Evolutionary conservation across 352 stramenopile genomes (phyloP).

Genomic region (Phytophthora sp.): DNA sequence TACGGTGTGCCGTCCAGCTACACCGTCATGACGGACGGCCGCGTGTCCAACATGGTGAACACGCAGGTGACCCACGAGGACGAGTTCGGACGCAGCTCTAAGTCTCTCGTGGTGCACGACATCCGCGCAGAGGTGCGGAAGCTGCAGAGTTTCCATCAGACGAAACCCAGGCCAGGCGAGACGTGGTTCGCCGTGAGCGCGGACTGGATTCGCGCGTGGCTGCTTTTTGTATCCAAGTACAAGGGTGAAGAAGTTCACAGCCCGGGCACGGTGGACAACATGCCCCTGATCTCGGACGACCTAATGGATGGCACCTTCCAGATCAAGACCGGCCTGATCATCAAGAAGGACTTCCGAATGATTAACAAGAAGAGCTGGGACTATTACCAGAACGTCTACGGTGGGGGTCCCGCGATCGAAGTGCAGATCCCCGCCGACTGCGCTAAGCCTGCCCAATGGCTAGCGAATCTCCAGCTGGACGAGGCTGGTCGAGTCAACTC

Average conservation of each 20-base stretch:
- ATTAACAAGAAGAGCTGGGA: constrained; percentile 86
- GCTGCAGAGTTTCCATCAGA: constrained; percentile 73
- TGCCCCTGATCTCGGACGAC: constrained; percentile 73
- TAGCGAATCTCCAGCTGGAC: constrained; percentile 56
- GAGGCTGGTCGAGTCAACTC: constrained; percentile 64
- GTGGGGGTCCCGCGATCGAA: constrained; percentile 70
- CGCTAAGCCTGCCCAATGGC: constrained; percentile 55
- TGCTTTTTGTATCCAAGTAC: constrained; percentile 80
- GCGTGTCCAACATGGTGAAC: constrained; percentile 52
- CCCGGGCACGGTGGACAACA: constrained; percentile 75
- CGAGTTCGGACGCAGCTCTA: constrained; percentile 58
- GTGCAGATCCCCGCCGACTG: constrained; percentile 67
- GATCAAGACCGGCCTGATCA: constrained; percentile 54
- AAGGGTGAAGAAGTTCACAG: constrained; percentile 61
- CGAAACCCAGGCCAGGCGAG: constrained; percentile 56
- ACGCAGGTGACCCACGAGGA: constrained; percentile 72
- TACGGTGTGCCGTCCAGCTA: constrained; percentile 67
- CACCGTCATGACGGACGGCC: constrained; percentile 59
- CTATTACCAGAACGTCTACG: constrained; percentile 75
- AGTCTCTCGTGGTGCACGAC: constrained; percentile 52
- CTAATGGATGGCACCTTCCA: constrained; percentile 71
- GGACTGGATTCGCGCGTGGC: constrained; percentile 72
- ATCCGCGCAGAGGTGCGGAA: constrained; percentile 68
- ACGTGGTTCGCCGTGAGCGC: constrained; percentile 72
- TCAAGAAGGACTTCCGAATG: constrained; percentile 82